These are phyloP conservation scores for Pelargonium cotyledonis DNA, from an alignment of 441 rosid genomes.

Conservation along the genomic window DNA sequence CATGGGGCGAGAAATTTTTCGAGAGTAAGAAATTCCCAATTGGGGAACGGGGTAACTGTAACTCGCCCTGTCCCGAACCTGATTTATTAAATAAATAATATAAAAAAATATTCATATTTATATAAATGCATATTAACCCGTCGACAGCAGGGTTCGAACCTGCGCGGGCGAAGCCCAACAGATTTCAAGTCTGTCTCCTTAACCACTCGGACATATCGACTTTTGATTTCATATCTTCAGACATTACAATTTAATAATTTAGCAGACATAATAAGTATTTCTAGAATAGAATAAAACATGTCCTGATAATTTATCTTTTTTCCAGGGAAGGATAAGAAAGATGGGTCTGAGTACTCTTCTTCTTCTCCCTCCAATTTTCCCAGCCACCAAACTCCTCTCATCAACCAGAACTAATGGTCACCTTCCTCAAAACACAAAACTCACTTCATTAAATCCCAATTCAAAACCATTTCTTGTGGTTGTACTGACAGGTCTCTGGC, in stretches of 20 bases:
- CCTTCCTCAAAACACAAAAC: conserved; percentile 11
- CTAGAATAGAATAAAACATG: too few species aligned
- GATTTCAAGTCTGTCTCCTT: conserved; percentile 99
- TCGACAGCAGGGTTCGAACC: conserved; percentile 99
- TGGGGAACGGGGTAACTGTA: too few species aligned
- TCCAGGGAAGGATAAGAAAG: conserved; percentile 10
- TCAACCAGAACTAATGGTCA: conserved; percentile 5
- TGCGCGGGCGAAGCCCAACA: conserved; percentile 98
- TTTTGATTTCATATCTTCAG: too few species aligned
- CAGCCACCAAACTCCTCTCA: conserved; percentile 15
- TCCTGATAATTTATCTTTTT: too few species aligned
- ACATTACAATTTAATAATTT: too few species aligned
- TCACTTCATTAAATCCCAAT: conserved; percentile 12
- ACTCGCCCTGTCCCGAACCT: too few species aligned
- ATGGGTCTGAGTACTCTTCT: conserved; percentile 27
- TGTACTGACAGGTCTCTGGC: conserved; percentile 10
- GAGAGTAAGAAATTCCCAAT: too few species aligned
- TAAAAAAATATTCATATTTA: too few species aligned
- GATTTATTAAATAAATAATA: too few species aligned
- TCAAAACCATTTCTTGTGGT: conserved; percentile 32
- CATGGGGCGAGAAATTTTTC: too few species aligned
- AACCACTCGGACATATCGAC: conserved; percentile 99
- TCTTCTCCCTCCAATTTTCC: conserved; percentile 27
- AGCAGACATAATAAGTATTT: too few species aligned
- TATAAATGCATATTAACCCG: too few species aligned